Base-by-base conservation (phyloP, 768 basidiomycete species). In the Tephrocybe sp. region DNA sequence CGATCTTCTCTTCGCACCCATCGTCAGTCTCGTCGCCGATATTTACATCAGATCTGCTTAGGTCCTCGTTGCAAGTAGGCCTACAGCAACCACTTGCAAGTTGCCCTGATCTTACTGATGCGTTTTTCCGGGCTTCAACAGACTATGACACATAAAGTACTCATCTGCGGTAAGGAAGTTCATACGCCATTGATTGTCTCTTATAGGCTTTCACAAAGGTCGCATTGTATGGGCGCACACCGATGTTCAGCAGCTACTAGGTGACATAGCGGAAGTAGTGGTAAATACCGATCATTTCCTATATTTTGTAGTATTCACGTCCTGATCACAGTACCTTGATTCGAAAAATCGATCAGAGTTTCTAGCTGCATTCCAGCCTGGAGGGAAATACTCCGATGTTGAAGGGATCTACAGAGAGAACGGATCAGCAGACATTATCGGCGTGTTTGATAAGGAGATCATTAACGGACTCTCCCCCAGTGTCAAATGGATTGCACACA, bases 401-500 rank as follows among this genome's bases (percentile, higher is more conserved):
- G 77, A 85, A 10, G 93, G 80, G 12, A 84, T 97, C 47, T 94
- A 91, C 71, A 78, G 89, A 34, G 79, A 89, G 64, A 88, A 89
- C 66, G 68, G 69, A 22, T 88, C 87, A 5, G 71, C 81, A 5
- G 68, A 74, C 41, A 69, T 65, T 33, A 83, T 93, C 57, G 92
- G 90, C 16, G 69, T 80, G 13, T 93, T 92, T 60, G 90, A 97
- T 65, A 79, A 81, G 64, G 87, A 86, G 54, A 73, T 95, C 55
- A 75, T 97, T 55, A 66, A 74, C 42, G 80, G 77, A 0, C 72
- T 97, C 9, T 84, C 91, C 1, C 53, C 74, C 1, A 75, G 73
- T 16, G 76, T 94, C 54, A 84, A 84, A 60, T 93, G 88, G 85
- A 91, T 95, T 62, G 89, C 86, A 1, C 92, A 93, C 65, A 94